Evolutionary conservation across 116 monocot genomes (phyloP).

Genomic region (Thalassia testudinum): DNA sequence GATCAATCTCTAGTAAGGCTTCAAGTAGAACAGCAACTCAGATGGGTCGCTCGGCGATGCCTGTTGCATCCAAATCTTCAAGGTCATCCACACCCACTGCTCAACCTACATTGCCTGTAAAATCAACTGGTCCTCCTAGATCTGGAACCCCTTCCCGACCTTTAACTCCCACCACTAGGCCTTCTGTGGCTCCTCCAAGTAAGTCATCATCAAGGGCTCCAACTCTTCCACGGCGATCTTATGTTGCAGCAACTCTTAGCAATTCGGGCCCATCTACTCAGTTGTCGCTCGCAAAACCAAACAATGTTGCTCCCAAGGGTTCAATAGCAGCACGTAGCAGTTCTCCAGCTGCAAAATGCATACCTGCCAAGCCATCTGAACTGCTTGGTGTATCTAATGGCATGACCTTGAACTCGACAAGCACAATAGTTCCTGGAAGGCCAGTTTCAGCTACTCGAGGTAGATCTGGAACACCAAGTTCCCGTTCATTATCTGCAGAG

Average conservation of each 20-base stretch:
- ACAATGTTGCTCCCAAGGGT: neutral
- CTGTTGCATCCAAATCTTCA: slow-evolving; percentile 19
- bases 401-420: slow-evolving; percentile 29
- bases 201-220: slow-evolving; percentile 24
- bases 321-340: slow-evolving; percentile 15
- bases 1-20: neutral
- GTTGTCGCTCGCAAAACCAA: slow-evolving; percentile 21
- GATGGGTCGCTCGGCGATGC: slow-evolving; percentile 11
- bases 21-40: neutral
- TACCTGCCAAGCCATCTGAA: slow-evolving; percentile 40
- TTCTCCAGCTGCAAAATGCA: slow-evolving; percentile 37
- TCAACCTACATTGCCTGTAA: slow-evolving; percentile 30
- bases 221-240: slow-evolving; percentile 41
- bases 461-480: slow-evolving; percentile 33
- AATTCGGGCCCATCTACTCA: slow-evolving; percentile 20
- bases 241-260: slow-evolving; percentile 9
- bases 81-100: slow-evolving; percentile 47
- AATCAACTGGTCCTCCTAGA: slow-evolving; percentile 24
- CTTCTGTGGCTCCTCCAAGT: slow-evolving; percentile 14
- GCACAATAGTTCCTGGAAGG: slow-evolving; percentile 48
- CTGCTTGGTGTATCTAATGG: slow-evolving; percentile 39
- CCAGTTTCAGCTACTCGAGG: slow-evolving; percentile 49
- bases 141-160: slow-evolving; percentile 43
- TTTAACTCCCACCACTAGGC: slow-evolving; percentile 32
- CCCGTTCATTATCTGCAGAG: slow-evolving; percentile 43